These are phyloP conservation scores for Aspergillus neotritici DNA, from an alignment of 2,329 filamentous ascomycete genomes.

Conservation along the genomic window DNA sequence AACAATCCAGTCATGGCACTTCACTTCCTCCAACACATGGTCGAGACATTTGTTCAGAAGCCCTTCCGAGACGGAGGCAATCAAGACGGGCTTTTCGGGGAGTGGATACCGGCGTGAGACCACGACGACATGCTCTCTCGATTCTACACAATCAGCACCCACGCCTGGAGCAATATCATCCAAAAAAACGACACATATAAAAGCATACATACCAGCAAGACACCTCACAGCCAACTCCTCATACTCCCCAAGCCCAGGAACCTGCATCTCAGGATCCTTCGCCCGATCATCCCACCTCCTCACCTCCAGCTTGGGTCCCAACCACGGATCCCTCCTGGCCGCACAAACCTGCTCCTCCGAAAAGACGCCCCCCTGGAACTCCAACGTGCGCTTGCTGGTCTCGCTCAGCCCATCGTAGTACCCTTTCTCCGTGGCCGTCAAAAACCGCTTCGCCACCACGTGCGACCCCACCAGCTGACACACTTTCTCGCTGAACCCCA, in stretches of 20 bases:
- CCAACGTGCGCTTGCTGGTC: slow-evolving; percentile 24
- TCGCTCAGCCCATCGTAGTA: slow-evolving; percentile 26
- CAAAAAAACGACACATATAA: no score
- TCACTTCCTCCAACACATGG: no score
- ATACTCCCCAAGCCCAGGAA: slow-evolving; percentile 20
- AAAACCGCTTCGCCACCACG: slow-evolving; percentile 28
- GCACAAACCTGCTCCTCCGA: slow-evolving; percentile 15
- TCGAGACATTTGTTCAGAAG: no score
- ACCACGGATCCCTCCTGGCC: slow-evolving; percentile 23
- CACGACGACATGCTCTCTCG: no score
- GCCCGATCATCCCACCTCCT: slow-evolving; percentile 25
- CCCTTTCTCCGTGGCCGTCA: slow-evolving; percentile 21
- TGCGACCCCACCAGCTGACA: slow-evolving; percentile 26
- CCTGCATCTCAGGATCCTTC: slow-evolving; percentile 18
- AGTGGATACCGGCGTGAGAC: no score
- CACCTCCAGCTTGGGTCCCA: slow-evolving; percentile 22
- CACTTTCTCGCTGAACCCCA: slow-evolving; percentile 27
- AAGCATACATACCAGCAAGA: no score
- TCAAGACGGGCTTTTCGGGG: no score
- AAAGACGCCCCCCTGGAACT: slow-evolving; percentile 23
- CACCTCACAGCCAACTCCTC: no score
- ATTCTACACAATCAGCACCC: no score
- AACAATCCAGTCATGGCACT: no score
- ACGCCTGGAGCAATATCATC: no score
- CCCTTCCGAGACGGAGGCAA: no score